Base-by-base conservation (phyloP, 2,329 filamentous ascomycete species). In the Penicillium sp. region DNA sequence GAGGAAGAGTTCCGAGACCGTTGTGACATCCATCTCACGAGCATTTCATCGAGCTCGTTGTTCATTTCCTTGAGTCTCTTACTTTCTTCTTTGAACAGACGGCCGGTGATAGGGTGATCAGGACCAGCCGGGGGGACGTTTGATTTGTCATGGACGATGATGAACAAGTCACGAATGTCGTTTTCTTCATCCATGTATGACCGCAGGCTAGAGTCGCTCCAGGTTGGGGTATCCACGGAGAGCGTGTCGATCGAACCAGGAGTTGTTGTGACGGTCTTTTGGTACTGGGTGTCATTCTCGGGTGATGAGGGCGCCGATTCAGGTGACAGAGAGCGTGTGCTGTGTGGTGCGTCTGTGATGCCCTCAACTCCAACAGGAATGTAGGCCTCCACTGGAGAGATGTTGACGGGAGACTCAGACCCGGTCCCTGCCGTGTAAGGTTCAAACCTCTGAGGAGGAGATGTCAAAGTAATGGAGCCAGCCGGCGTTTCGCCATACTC, bases 141-240 rank as follows among this genome's bases (percentile, higher is more conserved):
- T 13, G 86, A 89, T 71, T 92, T 96, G 74, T 97, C 92, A 69
- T 96, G 92, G 27, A 99, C 91, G 56, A 99, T 89, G 36, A 92
- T 83, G 48, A 97, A 81, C 69, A 97, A 83, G 70, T 99, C 93
- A 47, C 90, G 85, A 62, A 99, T 91, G 59, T 96, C 91, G 32
- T 87, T 87, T 56, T 90, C 86, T 62, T 94, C 91, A 62, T 97
- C 93, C 66, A 97, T 88, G 75, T 97, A 99, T 13, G 89, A 88
- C 55, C 91, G 86, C 27, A 99, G 82, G 64, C 86, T 90, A 52
- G 86, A 81, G 72, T 97, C 93, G 58, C 91, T 93, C 94, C 94
- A 99, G 0, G 86, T 84, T 24, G 87, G 81, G 18, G 82, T 81
- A 14, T 67, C 65, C 27, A 82, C 78, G 22, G 83, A 81, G 27